Evolutionary conservation across 495 filamentous ascomycete species (phyloP).

Genomic region (Choiromyces venosus): DNA sequence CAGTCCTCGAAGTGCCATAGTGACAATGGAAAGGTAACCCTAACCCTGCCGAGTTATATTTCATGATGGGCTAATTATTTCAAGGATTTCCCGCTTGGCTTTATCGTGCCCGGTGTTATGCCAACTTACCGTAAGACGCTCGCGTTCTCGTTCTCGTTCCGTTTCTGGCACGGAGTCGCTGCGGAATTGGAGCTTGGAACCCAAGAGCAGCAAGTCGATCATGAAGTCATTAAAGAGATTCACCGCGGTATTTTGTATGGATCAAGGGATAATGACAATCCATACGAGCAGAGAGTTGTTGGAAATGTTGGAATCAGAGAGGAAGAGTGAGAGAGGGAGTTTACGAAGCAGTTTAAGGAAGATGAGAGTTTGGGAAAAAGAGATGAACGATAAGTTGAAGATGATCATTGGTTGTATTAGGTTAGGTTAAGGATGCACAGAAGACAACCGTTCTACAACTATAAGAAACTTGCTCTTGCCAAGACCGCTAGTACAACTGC

Average conservation of each 20-base stretch:
- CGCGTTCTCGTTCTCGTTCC: constrained; percentile 82
- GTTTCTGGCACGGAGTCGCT: constrained; percentile 69
- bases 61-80: not conserved
- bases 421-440: too few relatives aligned
- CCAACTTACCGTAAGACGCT: constrained; percentile 88
- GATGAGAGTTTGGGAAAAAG: too few relatives aligned
- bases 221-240: constrained; percentile 55
- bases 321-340: constrained; percentile 46
- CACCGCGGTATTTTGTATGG: constrained; percentile 57
- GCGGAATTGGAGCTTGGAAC: constrained; percentile 35
- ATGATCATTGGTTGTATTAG: too few relatives aligned
- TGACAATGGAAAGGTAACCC: constrained; percentile 59
- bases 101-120: constrained; percentile 91
- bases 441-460: too few relatives aligned
- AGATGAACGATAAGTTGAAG: too few relatives aligned
- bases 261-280: constrained; percentile 50
- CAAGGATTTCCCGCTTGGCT: constrained; percentile 72
- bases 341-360: constrained; percentile 46
- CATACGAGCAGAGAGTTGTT: constrained; percentile 45
- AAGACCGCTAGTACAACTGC: too few relatives aligned
- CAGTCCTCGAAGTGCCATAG: constrained; percentile 82
- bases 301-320: constrained; percentile 46
- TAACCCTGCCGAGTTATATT: not conserved
- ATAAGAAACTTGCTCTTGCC: too few relatives aligned
- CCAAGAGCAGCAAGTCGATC: constrained; percentile 43